Evolutionary conservation across 768 basidiomycete species (phyloP).

Genomic region (Pleurotus citrinopileatus): DNA sequence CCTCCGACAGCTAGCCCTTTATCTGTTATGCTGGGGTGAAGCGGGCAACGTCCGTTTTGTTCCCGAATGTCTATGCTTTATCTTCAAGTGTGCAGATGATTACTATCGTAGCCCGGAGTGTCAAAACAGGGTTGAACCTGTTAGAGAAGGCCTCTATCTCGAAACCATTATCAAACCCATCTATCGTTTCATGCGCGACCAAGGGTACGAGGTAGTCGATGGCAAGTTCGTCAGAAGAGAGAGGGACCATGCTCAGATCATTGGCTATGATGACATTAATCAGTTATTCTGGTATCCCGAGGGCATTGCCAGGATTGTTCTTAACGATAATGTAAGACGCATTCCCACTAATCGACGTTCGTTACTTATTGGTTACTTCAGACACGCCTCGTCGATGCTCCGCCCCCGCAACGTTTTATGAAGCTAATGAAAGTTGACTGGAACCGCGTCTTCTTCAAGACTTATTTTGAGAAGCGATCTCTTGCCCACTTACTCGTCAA

Average conservation of each 20-base stretch:
- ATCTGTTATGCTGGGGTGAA: conserved; percentile 97
- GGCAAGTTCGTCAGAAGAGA: conserved; percentile 94
- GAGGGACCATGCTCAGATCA: conserved; percentile 92
- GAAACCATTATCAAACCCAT: conserved; percentile 90
- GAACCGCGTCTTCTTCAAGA: conserved; percentile 97
- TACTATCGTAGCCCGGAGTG: conserved; percentile 98
- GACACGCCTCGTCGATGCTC: conserved; percentile 89
- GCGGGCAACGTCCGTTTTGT: conserved; percentile 96
- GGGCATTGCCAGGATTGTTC: conserved; percentile 88
- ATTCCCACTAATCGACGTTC: conserved; percentile 1
- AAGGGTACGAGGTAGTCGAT: conserved; percentile 94
- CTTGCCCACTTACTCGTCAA: conserved; percentile 93
- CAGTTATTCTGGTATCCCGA: conserved; percentile 99
- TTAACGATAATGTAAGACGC: conserved; percentile 76
- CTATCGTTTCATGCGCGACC: conserved; percentile 94
- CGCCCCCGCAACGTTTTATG: conserved; percentile 92
- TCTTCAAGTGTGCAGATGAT: conserved; percentile 99
- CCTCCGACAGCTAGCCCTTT: conserved; percentile 93
- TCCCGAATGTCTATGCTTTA: conserved; percentile 96
- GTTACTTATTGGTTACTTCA: conserved; percentile 25
- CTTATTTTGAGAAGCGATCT: conserved; percentile 96
- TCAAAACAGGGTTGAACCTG: conserved; percentile 89
- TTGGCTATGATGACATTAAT: conserved; percentile 99
- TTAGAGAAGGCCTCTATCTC: conserved; percentile 93
- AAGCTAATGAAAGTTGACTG: conserved; percentile 91